Conservation (phyloP, 2,329 filamentous ascomycete species). For the Aspergillus spinulosporus region DNA sequence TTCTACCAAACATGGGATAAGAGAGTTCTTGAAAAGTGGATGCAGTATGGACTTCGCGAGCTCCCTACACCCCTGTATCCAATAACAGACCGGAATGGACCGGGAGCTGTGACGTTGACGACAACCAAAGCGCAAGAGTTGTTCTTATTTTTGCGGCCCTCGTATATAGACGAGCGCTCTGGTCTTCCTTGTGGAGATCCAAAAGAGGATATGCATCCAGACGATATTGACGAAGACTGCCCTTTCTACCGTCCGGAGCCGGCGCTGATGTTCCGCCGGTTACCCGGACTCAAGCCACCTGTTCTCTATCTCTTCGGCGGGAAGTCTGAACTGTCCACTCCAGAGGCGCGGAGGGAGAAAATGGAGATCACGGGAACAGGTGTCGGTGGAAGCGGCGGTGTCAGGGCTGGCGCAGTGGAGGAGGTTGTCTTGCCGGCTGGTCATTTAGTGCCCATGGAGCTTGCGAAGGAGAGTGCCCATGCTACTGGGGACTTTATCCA, state of each 20-base stretch:
- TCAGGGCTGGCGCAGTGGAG: constrained; percentile 46
- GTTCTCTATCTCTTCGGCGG: constrained; percentile 35
- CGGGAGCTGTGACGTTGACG: constrained; percentile 56
- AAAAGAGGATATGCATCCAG: constrained; percentile 38
- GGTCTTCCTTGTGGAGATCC: constrained; percentile 5
- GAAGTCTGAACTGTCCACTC: constrained; percentile 17
- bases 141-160: constrained; percentile 35
- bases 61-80: constrained; percentile 52
- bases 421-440: constrained; percentile 21
- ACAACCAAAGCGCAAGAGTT: constrained; percentile 83
- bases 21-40: constrained; percentile 68
- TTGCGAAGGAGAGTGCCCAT: background rate
- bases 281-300: constrained; percentile 33
- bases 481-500: background rate
- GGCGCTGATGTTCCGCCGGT: constrained; percentile 27
- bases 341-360: constrained; percentile 29
- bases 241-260: constrained; percentile 36
- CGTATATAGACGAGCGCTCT: constrained; percentile 17
- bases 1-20: constrained; percentile 76
- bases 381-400: constrained; percentile 47
- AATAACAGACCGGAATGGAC: constrained; percentile 24
- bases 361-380: constrained; percentile 33
- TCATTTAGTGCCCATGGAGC: constrained; percentile 11
- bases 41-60: constrained; percentile 65
- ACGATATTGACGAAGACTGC: constrained; percentile 23